Base-by-base conservation (phyloP, 768 basidiomycete species). In the Suillus americanus region DNA sequence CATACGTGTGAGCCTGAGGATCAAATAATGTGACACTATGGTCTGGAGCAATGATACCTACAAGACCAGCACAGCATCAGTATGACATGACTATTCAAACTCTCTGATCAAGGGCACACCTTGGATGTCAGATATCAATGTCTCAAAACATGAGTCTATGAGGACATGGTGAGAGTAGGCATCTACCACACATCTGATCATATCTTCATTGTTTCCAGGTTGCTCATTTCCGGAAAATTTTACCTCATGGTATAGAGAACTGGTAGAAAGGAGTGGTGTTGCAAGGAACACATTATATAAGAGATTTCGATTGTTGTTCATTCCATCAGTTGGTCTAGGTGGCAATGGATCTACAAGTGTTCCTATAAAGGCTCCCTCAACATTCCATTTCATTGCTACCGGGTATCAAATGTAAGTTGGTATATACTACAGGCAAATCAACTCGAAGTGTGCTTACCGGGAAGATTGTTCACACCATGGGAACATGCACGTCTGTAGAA, bases 131-230 rank as follows among this genome's bases (percentile, higher is more conserved):
- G 45, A 45, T 50, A 50, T 50, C 48, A 50, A 50, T 0, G 1
- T 50, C 48, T 38, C 30, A 16, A n/a, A 43, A 0, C 1, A 1
- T 16, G 63, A 67, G 53, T 73, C 68, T 14, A 67, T 38, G 8
- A 67, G 35, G 14, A 64, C 65, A 66, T 73, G 70, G 46, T 73
- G 72, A 0, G 65, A 67, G 64, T 66, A 74, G 1, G 73, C 73
- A 69, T 73, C 67, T 5, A 72, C 56, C 14, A 63, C 65, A 35
- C 57, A 25, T 5, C 66, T 66, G 59, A 74, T 33, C 13, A 46
- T 5, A 48, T 70, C 67, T 13, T 63, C 55, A 35, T 69, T 67
- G 28, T 63, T 50, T 18, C 64, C 67, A n/a, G 54, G 51, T 25
- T 69, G 37, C 13, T 35, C n/a, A 25, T 64, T 69, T 16, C 71